Evolutionary conservation across 345 rosid species (phyloP), one percentile per base, ranked within the genome.

Genomic region (Punica granatum): DNA sequence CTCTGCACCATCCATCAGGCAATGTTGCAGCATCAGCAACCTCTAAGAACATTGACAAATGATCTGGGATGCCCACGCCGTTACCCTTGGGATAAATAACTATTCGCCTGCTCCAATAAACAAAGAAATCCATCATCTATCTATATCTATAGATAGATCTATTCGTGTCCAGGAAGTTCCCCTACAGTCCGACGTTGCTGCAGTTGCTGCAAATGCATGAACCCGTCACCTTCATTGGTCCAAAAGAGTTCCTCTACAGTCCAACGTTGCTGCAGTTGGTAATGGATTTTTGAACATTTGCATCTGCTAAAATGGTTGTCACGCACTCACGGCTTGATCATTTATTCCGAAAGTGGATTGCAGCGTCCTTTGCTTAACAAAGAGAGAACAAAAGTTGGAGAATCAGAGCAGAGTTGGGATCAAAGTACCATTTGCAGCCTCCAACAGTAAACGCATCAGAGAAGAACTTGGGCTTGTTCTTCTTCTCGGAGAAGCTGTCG

Each of bases 1-100:
- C 67, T 21, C 44, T 39, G 31, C 49, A 32, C 67, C 67, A 64
- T 35, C 67, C 67, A 36, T 18, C 41, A 32, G 67, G 67, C 44
- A 64, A 41, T 36, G 51, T 41, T 64, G 32, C 49, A 36, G 31
- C 46, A 35, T 41, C 67, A 7, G 51, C 31, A 64, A 64, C 67
- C 23, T 39, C 15, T 18, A 64, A 41, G 32, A 37, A 39, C 26
- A 64, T 12, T 1, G 44, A 21, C 2, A 36, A 21, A 64, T 39
- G 51, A 41, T 37, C 31, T 37, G 41, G 5, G 5, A 4, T 11
- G 11, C 41, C 41, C 3, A 49, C 19, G 14, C 21, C 13, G 44
- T n/a, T 21, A 1, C 67, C 64, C 34, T 60, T 64, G 32, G 67
- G 67, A 23, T 64, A 39, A 41, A 64, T 23, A 7, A 8, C 2